Evolutionary conservation across 1,284 basidiomycete species (phyloP), one percentile per base, ranked within the genome.

Genomic region (Cryptococcus maquisensis): DNA sequence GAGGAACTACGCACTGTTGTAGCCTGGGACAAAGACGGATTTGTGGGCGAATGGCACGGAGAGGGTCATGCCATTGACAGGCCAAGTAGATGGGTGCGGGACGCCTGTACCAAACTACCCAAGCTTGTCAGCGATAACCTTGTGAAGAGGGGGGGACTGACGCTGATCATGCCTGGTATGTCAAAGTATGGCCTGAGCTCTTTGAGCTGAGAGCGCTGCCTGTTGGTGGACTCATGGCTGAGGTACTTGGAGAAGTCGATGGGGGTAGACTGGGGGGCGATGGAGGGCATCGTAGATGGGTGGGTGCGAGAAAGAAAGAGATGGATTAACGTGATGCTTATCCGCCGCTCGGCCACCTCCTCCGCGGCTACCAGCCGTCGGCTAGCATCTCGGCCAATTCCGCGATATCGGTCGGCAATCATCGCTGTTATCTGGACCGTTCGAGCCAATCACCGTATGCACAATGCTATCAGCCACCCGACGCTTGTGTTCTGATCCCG

Each of bases 21-120:
- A 66, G 10, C 67, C 69, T 2, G 70, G 70, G 15, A 69, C 60
- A 45, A 69, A 72, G 20, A 67, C 68, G 5, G 62, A 63, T 49
- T 67, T 64, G 20, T 55, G 43, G 5, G 63, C 67, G 41, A 72
- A 72, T 1, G 69, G 69, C 12, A 72, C 49, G 1, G 63, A 67
- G 2, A 70, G 52, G 23, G 68, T 68, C 70, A 72, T 70, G 24
- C 63, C 68, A 52, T 69, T 68, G 24, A 70, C 61, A 7, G 70
- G 70, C 61, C 63, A 70, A 12, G 68, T 72, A 13, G 61, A 65
- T 10, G 68, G 56, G 46, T 70, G 66, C 15, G 68, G 68, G 28
- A 58, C 59, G 13, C 70, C 68, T 13, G 52, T 62, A 8, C 68
- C 68, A 46, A 72, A 67, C 69, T 16, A 24, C 38, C 37, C 40